These are phyloP conservation scores for Metschnikowia orientalis DNA, from an alignment of 805 yeast genomes.

Conservation along the genomic window DNA sequence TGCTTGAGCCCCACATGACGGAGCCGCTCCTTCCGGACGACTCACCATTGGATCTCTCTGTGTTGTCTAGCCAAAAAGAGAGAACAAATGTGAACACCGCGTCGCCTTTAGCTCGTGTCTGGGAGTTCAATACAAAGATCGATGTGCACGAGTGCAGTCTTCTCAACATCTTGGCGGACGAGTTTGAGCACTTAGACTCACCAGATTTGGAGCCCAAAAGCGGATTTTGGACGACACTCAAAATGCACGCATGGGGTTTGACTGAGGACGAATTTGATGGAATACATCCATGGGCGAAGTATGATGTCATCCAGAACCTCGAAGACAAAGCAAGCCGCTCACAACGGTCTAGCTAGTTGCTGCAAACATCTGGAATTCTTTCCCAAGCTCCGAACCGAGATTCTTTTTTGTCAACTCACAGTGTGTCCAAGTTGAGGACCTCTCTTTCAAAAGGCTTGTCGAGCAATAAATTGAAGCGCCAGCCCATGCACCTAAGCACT, in stretches of 20 bases:
- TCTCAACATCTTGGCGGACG: conserved; percentile 15
- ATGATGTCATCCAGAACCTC: too few species aligned
- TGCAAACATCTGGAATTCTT: neutral
- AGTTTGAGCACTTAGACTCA: conserved; percentile 13
- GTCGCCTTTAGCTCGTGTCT: conserved; percentile 15
- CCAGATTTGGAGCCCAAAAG: conserved; percentile 1
- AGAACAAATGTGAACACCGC: conserved; percentile 11
- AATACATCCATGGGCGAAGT: conserved; percentile 18
- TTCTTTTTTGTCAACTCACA: conserved; percentile 9
- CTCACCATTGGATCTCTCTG: conserved; percentile 14
- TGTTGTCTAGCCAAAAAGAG: conserved; percentile 8
- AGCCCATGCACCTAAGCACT: conserved; percentile 15
- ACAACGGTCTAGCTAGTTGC: too few species aligned
- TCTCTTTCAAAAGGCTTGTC: conserved; percentile 13
- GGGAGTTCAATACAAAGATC: conserved; percentile 11
- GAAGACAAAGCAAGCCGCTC: too few species aligned
- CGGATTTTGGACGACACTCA: conserved; percentile 10
- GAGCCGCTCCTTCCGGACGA: conserved; percentile 15
- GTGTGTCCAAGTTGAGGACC: conserved; percentile 13
- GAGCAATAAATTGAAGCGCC: conserved; percentile 20
- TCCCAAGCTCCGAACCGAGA: conserved; percentile 3
- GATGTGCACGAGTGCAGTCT: conserved; percentile 14
- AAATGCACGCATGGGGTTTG: conserved; percentile 10
- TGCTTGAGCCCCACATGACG: conserved; percentile 16
- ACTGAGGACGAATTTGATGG: conserved; percentile 15